Percentiles rank a stretch among this genome's conserved stretches.
These are phyloP conservation scores for Trichosporon sp. DNA, from an alignment of 1,284 basidiomycete genomes.

Conservation along the genomic window DNA sequence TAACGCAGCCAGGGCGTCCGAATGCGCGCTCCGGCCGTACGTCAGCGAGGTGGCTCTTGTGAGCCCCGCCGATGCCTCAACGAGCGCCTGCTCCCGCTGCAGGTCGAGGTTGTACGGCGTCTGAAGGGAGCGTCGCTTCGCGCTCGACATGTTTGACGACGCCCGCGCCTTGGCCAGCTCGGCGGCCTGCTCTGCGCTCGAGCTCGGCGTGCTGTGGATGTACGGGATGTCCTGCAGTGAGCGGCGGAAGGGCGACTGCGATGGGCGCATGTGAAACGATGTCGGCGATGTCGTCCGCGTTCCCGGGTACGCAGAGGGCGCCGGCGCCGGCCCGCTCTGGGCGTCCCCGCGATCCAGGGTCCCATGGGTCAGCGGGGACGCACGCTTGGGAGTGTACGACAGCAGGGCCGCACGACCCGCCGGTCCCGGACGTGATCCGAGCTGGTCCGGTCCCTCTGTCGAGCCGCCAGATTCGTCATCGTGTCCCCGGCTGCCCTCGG, in stretches of 20 bases:
- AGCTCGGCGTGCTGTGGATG: conserved; percentile 12
- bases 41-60: conserved; percentile 12
- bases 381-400: conserved; percentile 14
- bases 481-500: background rate
- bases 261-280: background rate
- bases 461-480: too few relatives aligned
- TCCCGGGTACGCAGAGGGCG: background rate
- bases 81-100: conserved; percentile 6
- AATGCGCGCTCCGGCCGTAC: background rate
- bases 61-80: conserved; percentile 8
- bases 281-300: conserved; percentile 8
- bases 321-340: too few relatives aligned
- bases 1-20: background rate
- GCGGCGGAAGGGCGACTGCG: conserved; percentile 13
- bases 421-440: background rate
- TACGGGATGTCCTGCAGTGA: conserved; percentile 20
- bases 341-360: conserved; percentile 13
- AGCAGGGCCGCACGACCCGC: background rate
- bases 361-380: conserved; percentile 12
- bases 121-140: conserved; percentile 18
- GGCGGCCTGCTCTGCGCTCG: conserved; percentile 13
- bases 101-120: conserved; percentile 3
- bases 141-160: conserved; percentile 13
- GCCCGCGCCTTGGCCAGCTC: conserved; percentile 15
- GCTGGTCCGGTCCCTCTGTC: too few relatives aligned